Evolutionary conservation across 176 grass and related monocot species (phyloP), one percentile per base, ranked within the genome.

Genomic region (Tuctoria greenei): DNA sequence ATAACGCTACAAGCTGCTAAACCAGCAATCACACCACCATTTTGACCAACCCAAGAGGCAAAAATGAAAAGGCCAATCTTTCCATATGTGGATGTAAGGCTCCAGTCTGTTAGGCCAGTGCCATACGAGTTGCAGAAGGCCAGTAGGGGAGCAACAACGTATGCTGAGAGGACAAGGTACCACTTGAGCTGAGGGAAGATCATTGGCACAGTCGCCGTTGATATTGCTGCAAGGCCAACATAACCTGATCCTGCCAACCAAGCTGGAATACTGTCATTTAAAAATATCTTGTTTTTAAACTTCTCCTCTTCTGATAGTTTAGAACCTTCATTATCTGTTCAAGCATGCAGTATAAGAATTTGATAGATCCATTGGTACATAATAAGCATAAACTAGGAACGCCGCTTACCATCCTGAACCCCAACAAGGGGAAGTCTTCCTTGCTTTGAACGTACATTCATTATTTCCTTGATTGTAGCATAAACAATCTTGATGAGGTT

Each of bases 51-150:
- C 38, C 86, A 65, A 17, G 93, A 79, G 41, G 93, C 80, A 66
- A 96, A 96, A 69, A 96, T 75, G 55, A 96, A 96, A 37, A 96
- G 81, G 8, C 93, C 93, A 62, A 96, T 92, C 81, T 96, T 96
- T 24, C 89, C 89, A 26, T 96, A 96, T 2, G 89, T 96, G 17
- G 93, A 96, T 44, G 89, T 70, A 34, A 96, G 86, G 64, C 57
- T 91, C 93, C 93, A 92, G 60, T 96, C 93, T 1, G 93, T 96
- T 44, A 96, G 81, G 37, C 93, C 93, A 38, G 86, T 82, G 7
- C 93, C 93, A 5, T 96, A 92, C 1, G 93, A 96, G 75, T 92
- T 96, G 81, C 93, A 96, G 81, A 96, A 96, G 74, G 92, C 92
- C 10, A 96, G 81, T 6, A 87, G 69, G 16, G 92, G 92, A 17